phyloP scores from a whole-genome alignment of 257 asterid genomes.

The Fraxinus cuspidata region DNA sequence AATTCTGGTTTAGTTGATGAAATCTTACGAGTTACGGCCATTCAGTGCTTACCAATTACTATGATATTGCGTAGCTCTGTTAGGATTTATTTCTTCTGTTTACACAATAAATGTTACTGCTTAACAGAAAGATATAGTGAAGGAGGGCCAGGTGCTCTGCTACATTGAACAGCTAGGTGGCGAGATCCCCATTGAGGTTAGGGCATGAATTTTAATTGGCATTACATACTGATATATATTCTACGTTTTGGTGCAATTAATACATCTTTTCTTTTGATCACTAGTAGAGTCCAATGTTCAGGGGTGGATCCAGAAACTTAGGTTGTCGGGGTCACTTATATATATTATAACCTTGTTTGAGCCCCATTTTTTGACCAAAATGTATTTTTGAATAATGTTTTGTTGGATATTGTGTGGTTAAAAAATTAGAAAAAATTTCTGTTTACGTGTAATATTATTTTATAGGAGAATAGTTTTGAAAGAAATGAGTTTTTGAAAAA shows the following conservation, averaged over 20 bases:
- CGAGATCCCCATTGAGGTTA: constrained; percentile 78
- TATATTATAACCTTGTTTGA: not conserved
- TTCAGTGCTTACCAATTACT: not conserved
- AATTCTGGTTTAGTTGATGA: constrained; percentile 4
- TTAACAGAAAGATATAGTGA: constrained; percentile 72
- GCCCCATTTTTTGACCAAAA: too few species aligned
- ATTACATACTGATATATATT: not conserved
- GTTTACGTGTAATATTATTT: too few species aligned
- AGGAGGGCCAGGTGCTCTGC: constrained; percentile 92
- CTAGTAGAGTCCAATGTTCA: not conserved
- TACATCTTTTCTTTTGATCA: not conserved
- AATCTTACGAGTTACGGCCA: not conserved
- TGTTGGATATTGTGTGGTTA: too few species aligned
- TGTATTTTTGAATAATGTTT: too few species aligned
- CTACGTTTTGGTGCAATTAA: not conserved
- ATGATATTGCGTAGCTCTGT: not conserved
- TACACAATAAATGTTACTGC: constrained; percentile 23
- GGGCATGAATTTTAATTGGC: constrained; percentile 17
- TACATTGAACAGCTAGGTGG: constrained; percentile 89
- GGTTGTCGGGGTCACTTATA: not conserved
- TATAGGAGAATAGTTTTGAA: too few species aligned
- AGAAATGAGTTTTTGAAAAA: too few species aligned
- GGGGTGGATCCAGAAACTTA: not conserved
- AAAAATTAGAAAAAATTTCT: too few species aligned
- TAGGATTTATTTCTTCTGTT: constrained; percentile 13